A percentile compares a stretch with the other conserved stretches of the same genome.
phyloP scores from a whole-genome alignment of 2,329 filamentous ascomycete genomes.

The Cadophora luteo-olivacea region DNA sequence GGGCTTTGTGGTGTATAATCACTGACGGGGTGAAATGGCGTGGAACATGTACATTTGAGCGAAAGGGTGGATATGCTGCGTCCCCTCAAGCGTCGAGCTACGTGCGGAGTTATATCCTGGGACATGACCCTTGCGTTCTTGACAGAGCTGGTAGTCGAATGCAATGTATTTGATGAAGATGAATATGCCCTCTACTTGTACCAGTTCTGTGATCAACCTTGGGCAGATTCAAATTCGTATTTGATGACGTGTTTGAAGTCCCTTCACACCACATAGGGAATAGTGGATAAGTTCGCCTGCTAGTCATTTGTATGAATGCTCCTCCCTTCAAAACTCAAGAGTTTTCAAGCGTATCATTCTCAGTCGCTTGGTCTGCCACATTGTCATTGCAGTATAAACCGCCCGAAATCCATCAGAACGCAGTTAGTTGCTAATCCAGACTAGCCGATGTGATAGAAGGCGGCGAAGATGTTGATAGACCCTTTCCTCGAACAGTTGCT shows the following conservation, averaged over 20 bases:
- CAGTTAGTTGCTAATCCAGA: neutral
- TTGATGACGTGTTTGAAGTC: neutral
- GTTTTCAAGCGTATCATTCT: neutral
- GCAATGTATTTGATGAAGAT: neutral
- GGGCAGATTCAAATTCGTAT: neutral
- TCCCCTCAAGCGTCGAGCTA: neutral
- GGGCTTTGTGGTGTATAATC: conserved; percentile 6
- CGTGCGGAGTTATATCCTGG: neutral
- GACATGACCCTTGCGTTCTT: neutral
- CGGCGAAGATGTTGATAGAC: neutral
- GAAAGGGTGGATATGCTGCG: neutral
- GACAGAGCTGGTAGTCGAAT: neutral
- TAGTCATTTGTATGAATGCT: neutral
- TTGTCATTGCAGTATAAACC: neutral
- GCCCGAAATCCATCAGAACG: neutral
- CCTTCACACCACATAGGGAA: neutral
- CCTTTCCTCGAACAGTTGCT: neutral
- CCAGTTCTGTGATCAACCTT: neutral
- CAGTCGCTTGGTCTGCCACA: neutral
- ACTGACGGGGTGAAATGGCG: neutral
- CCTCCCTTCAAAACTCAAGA: neutral
- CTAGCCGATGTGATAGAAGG: neutral
- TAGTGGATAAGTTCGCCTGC: neutral
- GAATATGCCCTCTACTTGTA: neutral
- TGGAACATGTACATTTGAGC: conserved; percentile 3